phyloP scores from a whole-genome alignment of 352 stramenopile genomes.

The Phytopythium chamaehyphon region DNA sequence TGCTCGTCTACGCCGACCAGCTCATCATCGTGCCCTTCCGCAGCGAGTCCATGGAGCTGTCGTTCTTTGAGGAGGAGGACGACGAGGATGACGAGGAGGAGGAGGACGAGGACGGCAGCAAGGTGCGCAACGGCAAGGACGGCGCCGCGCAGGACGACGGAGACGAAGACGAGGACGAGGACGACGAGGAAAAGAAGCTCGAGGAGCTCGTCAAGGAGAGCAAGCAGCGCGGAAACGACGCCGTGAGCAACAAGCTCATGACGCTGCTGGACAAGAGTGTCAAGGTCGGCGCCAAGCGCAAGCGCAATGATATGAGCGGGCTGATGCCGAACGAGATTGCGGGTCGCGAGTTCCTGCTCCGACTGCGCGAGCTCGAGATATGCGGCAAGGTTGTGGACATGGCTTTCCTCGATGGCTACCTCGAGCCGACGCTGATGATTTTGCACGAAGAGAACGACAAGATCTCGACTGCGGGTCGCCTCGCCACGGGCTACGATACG shows the following conservation, averaged over 20 bases:
- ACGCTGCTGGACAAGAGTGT: constrained; percentile 78
- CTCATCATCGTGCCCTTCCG: constrained; percentile 79
- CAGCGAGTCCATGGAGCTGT: constrained; percentile 71
- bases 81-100: constrained; percentile 72
- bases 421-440: constrained; percentile 85
- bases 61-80: constrained; percentile 77
- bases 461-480: constrained; percentile 60
- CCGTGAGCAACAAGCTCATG: constrained; percentile 53
- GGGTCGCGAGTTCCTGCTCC: constrained; percentile 69
- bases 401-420: constrained; percentile 79
- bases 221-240: constrained; percentile 53
- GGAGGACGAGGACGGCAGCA: constrained; percentile 20
- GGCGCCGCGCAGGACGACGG: constrained; percentile 5
- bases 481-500: constrained; percentile 73
- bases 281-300: constrained; percentile 70
- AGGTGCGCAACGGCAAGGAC: constrained; percentile 2
- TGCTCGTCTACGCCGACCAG: constrained; percentile 83
- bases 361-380: constrained; percentile 73
- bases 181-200: constrained; percentile 77
- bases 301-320: constrained; percentile 64
- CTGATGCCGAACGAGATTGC: constrained; percentile 69
- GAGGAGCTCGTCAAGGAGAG: constrained; percentile 73
- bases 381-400: constrained; percentile 75
- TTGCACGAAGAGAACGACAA: constrained; percentile 83
- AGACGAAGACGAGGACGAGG: constrained; percentile 70